Conservation (phyloP, 1,139 yeast genomes). For the Blastobotrys serpentis region DNA sequence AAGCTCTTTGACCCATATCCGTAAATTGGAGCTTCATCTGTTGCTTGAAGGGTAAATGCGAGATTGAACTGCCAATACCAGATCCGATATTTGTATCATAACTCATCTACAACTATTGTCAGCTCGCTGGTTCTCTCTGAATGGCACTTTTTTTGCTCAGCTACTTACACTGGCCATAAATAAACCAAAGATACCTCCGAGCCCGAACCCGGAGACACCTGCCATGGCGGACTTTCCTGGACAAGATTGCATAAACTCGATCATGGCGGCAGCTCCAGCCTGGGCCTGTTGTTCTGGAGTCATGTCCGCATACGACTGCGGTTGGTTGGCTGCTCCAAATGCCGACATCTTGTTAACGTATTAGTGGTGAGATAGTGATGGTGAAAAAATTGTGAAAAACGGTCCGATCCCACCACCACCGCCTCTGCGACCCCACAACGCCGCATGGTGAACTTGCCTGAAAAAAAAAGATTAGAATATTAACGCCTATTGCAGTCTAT, state of each 20-base stretch:
- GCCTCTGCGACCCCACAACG: neutral
- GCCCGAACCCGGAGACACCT: conserved; percentile 90
- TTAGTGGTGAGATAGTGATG: neutral
- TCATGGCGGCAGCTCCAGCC: conserved; percentile 82
- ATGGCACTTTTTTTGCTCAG: too few relatives aligned
- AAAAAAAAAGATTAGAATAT: neutral
- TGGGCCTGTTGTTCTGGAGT: conserved; percentile 92
- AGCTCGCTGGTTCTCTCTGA: conserved; percentile 5
- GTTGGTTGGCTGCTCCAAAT: conserved; percentile 13
- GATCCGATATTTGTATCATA: conserved; percentile 74
- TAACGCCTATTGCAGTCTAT: too few relatives aligned
- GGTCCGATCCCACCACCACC: neutral
- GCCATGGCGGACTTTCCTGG: conserved; percentile 92
- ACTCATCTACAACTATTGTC: conserved; percentile 48
- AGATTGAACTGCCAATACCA: conserved; percentile 49
- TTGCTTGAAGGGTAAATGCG: conserved; percentile 86
- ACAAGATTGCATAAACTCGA: conserved; percentile 84
- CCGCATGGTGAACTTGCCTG: neutral
- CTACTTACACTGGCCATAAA: conserved; percentile 84
- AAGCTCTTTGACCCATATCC: conserved; percentile 89
- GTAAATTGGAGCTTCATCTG: conserved; percentile 88
- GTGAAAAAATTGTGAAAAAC: neutral
- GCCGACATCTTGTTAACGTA: too few relatives aligned
- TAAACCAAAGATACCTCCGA: conserved; percentile 94
- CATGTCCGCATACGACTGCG: conserved; percentile 55